Conservation (phyloP, 106 monocot species). For the Phalaenopsis equestris region DNA sequence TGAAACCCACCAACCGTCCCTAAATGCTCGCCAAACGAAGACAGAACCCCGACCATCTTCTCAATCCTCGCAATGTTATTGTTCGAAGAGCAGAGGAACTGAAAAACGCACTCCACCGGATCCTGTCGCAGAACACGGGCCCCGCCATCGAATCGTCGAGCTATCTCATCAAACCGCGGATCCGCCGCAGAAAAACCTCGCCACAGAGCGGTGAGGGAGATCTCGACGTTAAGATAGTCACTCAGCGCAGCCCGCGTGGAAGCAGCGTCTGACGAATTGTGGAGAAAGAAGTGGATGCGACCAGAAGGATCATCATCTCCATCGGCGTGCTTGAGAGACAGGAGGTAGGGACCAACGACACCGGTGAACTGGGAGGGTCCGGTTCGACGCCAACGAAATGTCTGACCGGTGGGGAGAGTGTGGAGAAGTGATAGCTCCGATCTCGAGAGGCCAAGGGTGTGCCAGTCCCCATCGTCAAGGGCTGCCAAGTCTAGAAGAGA, state of each 20-base stretch:
- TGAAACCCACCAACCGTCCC: conserved; percentile 60
- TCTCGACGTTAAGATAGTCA: conserved; percentile 70
- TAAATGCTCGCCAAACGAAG: conserved; percentile 52
- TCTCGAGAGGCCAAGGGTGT: conserved; percentile 35
- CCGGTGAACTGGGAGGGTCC: conserved; percentile 56
- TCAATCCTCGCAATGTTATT: conserved; percentile 88
- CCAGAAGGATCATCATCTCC: conserved; percentile 24
- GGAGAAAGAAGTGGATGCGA: conserved; percentile 49
- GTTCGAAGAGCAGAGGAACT: conserved; percentile 95
- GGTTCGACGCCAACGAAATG: conserved; percentile 88
- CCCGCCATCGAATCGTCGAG: conserved; percentile 48
- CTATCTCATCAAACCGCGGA: conserved; percentile 57
- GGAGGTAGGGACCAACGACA: conserved; percentile 63
- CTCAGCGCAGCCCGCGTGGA: conserved; percentile 28
- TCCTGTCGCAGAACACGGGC: conserved; percentile 91
- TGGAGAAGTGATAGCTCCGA: conserved; percentile 79
- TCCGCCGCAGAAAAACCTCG: conserved; percentile 46
- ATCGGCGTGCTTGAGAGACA: conserved; percentile 55
- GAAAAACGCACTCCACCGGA: conserved; percentile 87
- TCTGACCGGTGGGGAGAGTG: conserved; percentile 85
- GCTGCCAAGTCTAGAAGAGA: conserved; percentile 1
- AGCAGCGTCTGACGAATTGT: conserved; percentile 13
- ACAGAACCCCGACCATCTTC: conserved; percentile 76
- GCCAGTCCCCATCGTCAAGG: conserved; percentile 21
- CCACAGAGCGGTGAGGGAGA: conserved; percentile 68